Evolutionary conservation across 2,329 filamentous ascomycete species (phyloP), one percentile per base, ranked within the genome.

Genomic region (Grosmannia clavigera): DNA sequence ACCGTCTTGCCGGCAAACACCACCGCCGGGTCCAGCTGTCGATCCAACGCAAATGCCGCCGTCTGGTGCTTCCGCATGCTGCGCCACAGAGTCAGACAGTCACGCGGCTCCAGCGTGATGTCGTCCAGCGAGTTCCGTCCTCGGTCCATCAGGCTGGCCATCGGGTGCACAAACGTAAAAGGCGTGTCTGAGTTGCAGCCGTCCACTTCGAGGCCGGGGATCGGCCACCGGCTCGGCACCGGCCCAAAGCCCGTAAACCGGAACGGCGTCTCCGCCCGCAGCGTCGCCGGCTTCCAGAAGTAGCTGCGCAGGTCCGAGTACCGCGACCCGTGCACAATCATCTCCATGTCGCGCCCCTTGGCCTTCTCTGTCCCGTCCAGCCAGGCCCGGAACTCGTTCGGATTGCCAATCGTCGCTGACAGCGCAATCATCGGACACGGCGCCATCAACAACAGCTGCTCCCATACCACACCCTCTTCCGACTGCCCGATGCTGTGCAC

Each of bases 281-380:
- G 10, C 16, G 43, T n/a, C 0, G 77, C 78, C 2, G 83, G 78
- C 0, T 75, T 70, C 68, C 88, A 90, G 43, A 83, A 70, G 65
- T 88, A 91, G 66, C 90, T 90, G n/a, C 87, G 78, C 1, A 92
- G 73, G 68, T 92, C 88, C 0, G 86, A 91, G 70, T 91, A 92
- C 55, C 88, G 78, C 43, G 84, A 79, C 1, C 75, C 74, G 66
- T 92, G 86, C 52, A 84, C 75, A 14, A 92, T 81, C 78, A 87
- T 88, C 27, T 79, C 81, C 16, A 92, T 68, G 0, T 86, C 76
- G 50, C 80, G 78, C 0, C 85, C 85, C 61, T 84, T 84, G 1
- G 78, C 76, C 60, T 77, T 78, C 66, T 91, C 86, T 0, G 86
- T 84, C 3, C 76, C 76, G 1, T 74, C 74, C 0, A 92, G 76